Percentiles rank a stretch among this genome's conserved stretches.
Evolutionary conservation across 768 basidiomycete genomes (phyloP).

Genomic region (Mycena venus): DNA sequence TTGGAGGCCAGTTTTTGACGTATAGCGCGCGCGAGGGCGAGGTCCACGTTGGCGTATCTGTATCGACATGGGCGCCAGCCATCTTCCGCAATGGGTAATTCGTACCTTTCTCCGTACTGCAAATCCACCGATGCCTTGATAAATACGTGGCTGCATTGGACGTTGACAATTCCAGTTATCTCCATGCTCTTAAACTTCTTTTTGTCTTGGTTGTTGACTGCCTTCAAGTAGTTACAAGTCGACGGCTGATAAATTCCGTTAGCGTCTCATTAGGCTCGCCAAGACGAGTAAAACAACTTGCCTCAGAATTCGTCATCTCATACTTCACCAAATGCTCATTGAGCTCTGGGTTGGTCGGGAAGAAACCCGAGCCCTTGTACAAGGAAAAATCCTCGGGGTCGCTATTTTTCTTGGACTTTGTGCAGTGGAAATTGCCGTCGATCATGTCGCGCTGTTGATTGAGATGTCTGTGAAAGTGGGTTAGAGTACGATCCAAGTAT

Average conservation of each 20-base stretch:
- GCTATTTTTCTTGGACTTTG: constrained; percentile 12
- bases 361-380: not conserved
- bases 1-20: not conserved
- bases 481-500: too few relatives aligned
- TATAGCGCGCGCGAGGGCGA: constrained; percentile 20
- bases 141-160: constrained; percentile 42
- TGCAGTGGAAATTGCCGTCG: constrained; percentile 22
- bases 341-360: not conserved
- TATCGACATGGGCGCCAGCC: not conserved
- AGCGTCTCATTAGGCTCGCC: too few relatives aligned
- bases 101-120: constrained; percentile 30
- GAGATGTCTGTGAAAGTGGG: not conserved
- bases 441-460: not conserved
- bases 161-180: constrained; percentile 40
- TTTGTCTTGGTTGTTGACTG: too few relatives aligned
- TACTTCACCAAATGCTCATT: not conserved
- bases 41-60: constrained; percentile 30
- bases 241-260: constrained; percentile 22
- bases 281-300: not conserved
- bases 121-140: constrained; percentile 30
- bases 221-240: constrained; percentile 40
- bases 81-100: not conserved
- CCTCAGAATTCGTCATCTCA: not conserved
- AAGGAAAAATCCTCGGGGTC: not conserved
- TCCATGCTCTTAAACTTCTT: constrained; percentile 45